Evolutionary conservation across 164 flowering plant genomes (phyloP).

Genomic region (Platanus orientalis): DNA sequence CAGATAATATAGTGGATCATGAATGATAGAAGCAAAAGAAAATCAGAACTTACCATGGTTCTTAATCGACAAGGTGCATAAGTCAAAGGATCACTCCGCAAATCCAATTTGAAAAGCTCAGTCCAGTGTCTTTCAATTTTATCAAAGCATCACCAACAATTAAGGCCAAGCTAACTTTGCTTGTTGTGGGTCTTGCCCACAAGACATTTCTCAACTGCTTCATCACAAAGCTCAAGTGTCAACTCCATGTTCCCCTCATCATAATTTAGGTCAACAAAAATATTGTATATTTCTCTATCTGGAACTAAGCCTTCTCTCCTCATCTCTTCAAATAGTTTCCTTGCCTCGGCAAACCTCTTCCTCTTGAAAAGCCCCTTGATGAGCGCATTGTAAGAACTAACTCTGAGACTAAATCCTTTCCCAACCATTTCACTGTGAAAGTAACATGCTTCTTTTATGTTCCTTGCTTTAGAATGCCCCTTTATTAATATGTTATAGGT

Average conservation of each 20-base stretch:
- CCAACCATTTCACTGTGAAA: slow-evolving; percentile 24
- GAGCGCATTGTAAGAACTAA: slow-evolving; percentile 28
- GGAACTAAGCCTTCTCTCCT: slow-evolving; percentile 19
- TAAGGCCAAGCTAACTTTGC: slow-evolving; percentile 2
- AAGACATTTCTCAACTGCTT: slow-evolving; percentile 26
- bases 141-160: slow-evolving; percentile 3
- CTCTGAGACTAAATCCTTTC: slow-evolving; percentile 27
- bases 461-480: slow-evolving; percentile 35
- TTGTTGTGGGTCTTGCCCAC: slow-evolving; percentile 13
- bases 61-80: neutral
- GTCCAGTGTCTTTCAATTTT: neutral
- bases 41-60: slow-evolving; percentile 1
- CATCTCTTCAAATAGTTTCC: slow-evolving; percentile 27
- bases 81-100: neutral
- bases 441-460: slow-evolving; percentile 32
- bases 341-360: slow-evolving; percentile 27
- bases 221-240: slow-evolving; percentile 34
- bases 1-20: neutral
- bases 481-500: slow-evolving; percentile 32
- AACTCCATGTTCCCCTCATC: slow-evolving; percentile 23
- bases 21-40: neutral
- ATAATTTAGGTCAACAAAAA: slow-evolving; percentile 28
- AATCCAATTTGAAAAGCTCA: neutral
- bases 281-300: slow-evolving; percentile 22
- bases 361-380: slow-evolving; percentile 30